A percentile compares a stretch with the other conserved stretches of the same genome.
phyloP scores from a whole-genome alignment of 2,329 filamentous ascomycete genomes.

The Magnaporthiopsis rhizophila region DNA sequence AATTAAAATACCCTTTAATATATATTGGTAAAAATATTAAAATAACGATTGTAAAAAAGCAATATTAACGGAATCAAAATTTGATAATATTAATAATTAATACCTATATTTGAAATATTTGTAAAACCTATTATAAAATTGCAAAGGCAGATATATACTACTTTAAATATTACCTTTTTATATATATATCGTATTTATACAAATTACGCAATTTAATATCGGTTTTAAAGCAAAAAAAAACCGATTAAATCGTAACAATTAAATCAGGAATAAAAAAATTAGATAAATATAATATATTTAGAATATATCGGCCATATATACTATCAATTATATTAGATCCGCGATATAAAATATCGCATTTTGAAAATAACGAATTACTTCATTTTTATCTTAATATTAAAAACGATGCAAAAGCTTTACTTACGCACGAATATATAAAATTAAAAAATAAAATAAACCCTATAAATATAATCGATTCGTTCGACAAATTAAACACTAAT shows the following conservation, averaged over 20 bases:
- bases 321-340: not conserved
- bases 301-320: not conserved
- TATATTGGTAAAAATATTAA: too few relatives aligned
- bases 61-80: not conserved
- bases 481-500: not conserved
- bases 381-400: not conserved
- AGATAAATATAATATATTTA: not conserved
- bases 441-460: not conserved
- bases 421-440: not conserved
- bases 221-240: not conserved
- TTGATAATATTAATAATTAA: not conserved
- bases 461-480: not conserved
- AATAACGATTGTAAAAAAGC: too few relatives aligned
- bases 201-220: conserved; percentile 1
- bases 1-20: too few relatives aligned
- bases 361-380: not conserved
- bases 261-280: not conserved
- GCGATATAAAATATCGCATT: conserved; percentile 1
- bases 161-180: not conserved
- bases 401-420: not conserved
- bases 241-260: not conserved
- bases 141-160: not conserved
- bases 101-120: not conserved
- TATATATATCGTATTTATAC: conserved; percentile 1
- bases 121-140: not conserved